A percentile compares a stretch with the other conserved stretches of the same genome.
phyloP scores from a whole-genome alignment of 192 early-diverging fungal species.

The Coemansia sp. region DNA sequence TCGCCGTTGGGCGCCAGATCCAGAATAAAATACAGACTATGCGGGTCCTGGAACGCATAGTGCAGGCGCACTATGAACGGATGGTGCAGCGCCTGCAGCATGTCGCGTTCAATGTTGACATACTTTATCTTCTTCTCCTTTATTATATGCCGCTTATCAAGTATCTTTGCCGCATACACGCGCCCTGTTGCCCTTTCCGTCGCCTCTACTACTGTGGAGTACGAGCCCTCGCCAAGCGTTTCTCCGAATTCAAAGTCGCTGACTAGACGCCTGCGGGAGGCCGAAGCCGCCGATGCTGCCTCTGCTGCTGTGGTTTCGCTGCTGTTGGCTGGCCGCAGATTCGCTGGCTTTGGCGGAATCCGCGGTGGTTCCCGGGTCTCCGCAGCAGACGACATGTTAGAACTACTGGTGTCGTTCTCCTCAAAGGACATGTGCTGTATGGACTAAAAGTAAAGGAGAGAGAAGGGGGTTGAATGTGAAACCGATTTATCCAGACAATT shows the following conservation, averaged over 20 bases:
- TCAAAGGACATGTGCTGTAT: background rate
- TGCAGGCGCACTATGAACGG: constrained; percentile 90
- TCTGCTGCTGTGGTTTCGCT: constrained; percentile 15
- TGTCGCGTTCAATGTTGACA: constrained; percentile 92
- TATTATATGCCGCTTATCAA: constrained; percentile 84
- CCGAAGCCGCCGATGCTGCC: constrained; percentile 21
- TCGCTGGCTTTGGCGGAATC: constrained; percentile 52
- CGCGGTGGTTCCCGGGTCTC: constrained; percentile 50
- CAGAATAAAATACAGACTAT: constrained; percentile 90
- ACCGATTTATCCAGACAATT: background rate
- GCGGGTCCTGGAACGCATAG: constrained; percentile 93
- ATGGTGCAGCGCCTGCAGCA: constrained; percentile 81
- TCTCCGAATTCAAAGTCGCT: constrained; percentile 84
- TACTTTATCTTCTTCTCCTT: constrained; percentile 97
- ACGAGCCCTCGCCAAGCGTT: constrained; percentile 90
- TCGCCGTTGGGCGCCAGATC: constrained; percentile 92
- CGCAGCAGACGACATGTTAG: background rate
- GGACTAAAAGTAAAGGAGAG: constrained; percentile 9
- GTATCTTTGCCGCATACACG: constrained; percentile 88
- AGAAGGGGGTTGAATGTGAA: background rate
- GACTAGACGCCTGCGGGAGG: constrained; percentile 66
- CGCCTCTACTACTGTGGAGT: constrained; percentile 88
- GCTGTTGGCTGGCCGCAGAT: constrained; percentile 30
- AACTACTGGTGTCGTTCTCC: constrained; percentile 7
- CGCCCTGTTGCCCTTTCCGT: constrained; percentile 67